A percentile compares a stretch with the other conserved stretches of the same genome.
Evolutionary conservation across 106 monocot genomes (phyloP).

Genomic region (Iris macrosiphon): DNA sequence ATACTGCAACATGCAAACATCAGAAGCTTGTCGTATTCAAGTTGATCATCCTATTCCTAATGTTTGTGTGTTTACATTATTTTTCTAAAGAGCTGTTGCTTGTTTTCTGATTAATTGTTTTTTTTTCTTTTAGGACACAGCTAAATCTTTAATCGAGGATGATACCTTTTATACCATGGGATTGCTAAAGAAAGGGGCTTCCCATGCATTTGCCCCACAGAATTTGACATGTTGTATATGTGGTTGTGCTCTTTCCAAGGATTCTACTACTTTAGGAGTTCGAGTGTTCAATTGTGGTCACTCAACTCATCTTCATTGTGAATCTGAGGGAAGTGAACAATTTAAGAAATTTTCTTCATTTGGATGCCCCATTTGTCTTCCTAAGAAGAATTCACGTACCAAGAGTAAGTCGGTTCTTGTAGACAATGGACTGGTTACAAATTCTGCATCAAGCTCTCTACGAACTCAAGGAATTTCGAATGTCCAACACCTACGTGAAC

Average conservation of each 20-base stretch:
- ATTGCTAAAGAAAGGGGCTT: slow-evolving; percentile 80
- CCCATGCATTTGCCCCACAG: slow-evolving; percentile 79
- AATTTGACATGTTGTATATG: slow-evolving; percentile 70
- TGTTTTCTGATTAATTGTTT: too few species aligned
- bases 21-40: too few species aligned
- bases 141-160: slow-evolving; percentile 93
- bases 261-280: slow-evolving; percentile 39
- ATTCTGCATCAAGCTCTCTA: slow-evolving; percentile 10
- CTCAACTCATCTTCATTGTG: slow-evolving; percentile 86
- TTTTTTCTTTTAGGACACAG: slow-evolving; percentile 51
- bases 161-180: slow-evolving; percentile 85
- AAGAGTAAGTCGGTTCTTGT: slow-evolving; percentile 30
- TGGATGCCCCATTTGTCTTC: slow-evolving; percentile 71
- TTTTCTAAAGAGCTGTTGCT: too few species aligned
- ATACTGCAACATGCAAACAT: too few species aligned
- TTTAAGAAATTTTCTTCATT: slow-evolving; percentile 10
- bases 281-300: slow-evolving; percentile 89
- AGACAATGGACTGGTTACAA: slow-evolving; percentile 49
- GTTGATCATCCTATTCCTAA: too few species aligned
- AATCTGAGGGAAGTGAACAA: slow-evolving; percentile 48
- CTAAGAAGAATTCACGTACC: slow-evolving; percentile 39
- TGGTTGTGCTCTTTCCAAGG: slow-evolving; percentile 63
- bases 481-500: slow-evolving; percentile 53
- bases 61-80: background rate
- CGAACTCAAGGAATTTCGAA: slow-evolving; percentile 13